phyloP scores from a whole-genome alignment of 78 protist genomes.

The Neovahlkampfia damariscottae region DNA sequence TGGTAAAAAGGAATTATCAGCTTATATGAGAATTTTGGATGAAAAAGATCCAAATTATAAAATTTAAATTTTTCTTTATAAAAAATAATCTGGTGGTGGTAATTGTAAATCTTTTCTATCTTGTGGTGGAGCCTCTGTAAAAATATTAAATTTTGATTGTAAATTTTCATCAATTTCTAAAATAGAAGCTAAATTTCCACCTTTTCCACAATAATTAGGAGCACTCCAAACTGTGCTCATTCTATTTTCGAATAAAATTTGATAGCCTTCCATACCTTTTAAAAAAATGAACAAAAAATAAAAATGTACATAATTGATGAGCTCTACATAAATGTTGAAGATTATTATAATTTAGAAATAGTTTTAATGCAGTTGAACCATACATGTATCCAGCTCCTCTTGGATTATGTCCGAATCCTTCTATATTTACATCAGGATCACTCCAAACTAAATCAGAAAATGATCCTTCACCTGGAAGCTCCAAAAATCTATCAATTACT shows the following conservation, averaged over 20 bases:
- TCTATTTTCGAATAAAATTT: conserved; percentile 5
- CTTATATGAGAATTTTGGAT: background rate
- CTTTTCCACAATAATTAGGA: conserved; percentile 47
- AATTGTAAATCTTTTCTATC: no score
- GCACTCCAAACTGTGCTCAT: conserved; percentile 46
- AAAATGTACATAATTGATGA: conserved; percentile 40
- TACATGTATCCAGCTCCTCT: conserved; percentile 42
- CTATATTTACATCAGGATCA: conserved; percentile 7
- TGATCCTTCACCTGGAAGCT: conserved; percentile 5
- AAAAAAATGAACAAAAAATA: no score
- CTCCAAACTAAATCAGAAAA: conserved; percentile 19
- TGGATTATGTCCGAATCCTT: background rate
- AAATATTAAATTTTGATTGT: conserved; percentile 16
- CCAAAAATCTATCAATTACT: background rate
- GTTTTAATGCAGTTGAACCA: conserved; percentile 26
- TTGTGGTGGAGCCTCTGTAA: conserved; percentile 14
- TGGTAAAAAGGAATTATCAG: background rate
- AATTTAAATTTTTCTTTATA: no score
- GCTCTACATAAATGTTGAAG: conserved; percentile 31
- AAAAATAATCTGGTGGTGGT: no score
- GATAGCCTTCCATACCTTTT: conserved; percentile 55
- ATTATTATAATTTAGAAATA: conserved; percentile 28
- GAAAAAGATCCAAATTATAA: background rate
- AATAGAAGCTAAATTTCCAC: conserved; percentile 45
- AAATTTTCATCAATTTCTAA: conserved; percentile 38